Percentiles rank a stretch among this genome's conserved stretches.
Conservation (phyloP, 1,284 basidiomycete species). For the Rhodotorula sp. region DNA sequence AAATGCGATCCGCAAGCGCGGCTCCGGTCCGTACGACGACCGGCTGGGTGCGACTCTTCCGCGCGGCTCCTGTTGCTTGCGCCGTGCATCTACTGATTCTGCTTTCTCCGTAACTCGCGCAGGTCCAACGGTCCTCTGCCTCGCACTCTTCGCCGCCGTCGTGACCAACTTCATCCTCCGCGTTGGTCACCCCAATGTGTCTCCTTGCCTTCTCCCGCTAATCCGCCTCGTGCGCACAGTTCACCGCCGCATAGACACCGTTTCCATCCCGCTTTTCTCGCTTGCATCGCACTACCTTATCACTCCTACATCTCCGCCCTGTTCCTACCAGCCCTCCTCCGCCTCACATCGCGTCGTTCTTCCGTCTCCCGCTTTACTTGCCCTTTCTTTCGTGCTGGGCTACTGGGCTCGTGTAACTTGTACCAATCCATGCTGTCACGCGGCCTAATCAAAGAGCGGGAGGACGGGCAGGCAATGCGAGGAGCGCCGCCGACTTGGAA, state of each 20-base stretch:
- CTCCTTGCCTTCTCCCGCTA: background rate
- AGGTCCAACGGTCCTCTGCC: slow-evolving; percentile 76
- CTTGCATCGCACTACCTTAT: background rate
- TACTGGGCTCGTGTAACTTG: too few species aligned
- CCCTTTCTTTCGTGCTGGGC: too few species aligned
- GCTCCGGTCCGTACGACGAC: slow-evolving; percentile 95
- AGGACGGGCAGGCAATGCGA: too few species aligned
- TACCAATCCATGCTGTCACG: too few species aligned
- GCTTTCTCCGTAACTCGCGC: background rate
- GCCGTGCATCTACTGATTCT: background rate
- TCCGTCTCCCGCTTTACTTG: too few species aligned
- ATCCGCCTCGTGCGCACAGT: background rate
- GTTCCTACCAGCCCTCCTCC: background rate
- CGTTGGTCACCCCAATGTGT: background rate
- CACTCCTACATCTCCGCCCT: background rate
- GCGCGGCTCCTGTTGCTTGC: background rate
- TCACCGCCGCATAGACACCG: slow-evolving; percentile 14
- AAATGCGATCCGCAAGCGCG: slow-evolving; percentile 83
- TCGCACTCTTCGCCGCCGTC: slow-evolving; percentile 82
- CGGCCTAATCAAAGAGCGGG: too few species aligned
- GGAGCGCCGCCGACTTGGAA: too few species aligned
- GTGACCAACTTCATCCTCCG: slow-evolving; percentile 80
- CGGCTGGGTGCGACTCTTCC: slow-evolving; percentile 68
- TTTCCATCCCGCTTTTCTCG: background rate
- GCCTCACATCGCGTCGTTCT: too few species aligned